phyloP scores from a whole-genome alignment of 2,329 filamentous ascomycete species.

The Thelonectria olida region DNA sequence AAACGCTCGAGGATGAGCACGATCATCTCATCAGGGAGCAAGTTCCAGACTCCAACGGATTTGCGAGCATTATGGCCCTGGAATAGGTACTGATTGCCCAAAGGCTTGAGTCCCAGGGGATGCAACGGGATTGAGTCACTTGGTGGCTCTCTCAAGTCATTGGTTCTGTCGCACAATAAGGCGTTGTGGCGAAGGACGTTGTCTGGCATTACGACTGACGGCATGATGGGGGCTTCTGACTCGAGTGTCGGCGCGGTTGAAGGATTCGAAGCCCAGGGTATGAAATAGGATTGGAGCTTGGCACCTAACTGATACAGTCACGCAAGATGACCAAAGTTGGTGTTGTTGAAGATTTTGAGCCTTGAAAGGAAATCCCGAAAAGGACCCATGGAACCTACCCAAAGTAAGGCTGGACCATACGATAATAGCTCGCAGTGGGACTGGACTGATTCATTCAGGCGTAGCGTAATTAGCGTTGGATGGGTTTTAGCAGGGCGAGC shows the following conservation, averaged over 20 bases:
- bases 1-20: slow-evolving; percentile 79
- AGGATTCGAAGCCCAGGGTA: not conserved
- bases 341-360: not conserved
- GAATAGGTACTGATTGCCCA: slow-evolving; percentile 82
- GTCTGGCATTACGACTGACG: slow-evolving; percentile 26
- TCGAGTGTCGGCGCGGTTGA: not conserved
- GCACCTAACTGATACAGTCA: too few species aligned
- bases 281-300: too few species aligned
- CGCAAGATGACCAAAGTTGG: not conserved
- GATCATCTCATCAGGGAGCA: slow-evolving; percentile 83
- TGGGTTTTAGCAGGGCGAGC: slow-evolving; percentile 27
- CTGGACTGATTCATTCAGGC: slow-evolving; percentile 1
- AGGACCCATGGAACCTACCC: not conserved
- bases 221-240: slow-evolving; percentile 24
- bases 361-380: not conserved
- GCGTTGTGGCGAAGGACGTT: slow-evolving; percentile 21
- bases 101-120: slow-evolving; percentile 84
- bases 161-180: slow-evolving; percentile 32
- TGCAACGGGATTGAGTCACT: slow-evolving; percentile 74
- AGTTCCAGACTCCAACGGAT: slow-evolving; percentile 71
- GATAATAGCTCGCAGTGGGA: slow-evolving; percentile 13
- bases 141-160: slow-evolving; percentile 39
- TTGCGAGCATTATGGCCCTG: slow-evolving; percentile 72
- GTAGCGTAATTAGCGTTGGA: slow-evolving; percentile 16
- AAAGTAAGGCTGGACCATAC: slow-evolving; percentile 26